Evolutionary conservation across 768 basidiomycete genomes (phyloP).

Genomic region (Thelephora aurantiotincta): DNA sequence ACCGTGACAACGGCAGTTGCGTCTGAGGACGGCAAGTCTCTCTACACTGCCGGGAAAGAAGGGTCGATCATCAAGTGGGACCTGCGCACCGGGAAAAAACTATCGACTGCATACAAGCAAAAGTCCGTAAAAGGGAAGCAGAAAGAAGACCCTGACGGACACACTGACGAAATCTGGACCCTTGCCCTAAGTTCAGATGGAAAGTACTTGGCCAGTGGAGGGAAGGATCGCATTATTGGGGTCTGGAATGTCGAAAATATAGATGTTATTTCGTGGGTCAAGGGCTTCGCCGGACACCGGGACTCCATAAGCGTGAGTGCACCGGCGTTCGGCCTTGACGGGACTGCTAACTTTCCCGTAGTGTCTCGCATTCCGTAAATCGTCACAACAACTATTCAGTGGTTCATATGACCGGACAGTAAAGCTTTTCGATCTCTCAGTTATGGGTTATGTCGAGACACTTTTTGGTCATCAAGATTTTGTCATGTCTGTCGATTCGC

Average conservation of each 20-base stretch:
- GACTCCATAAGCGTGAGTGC: constrained; percentile 54
- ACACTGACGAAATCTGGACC: constrained; percentile 74
- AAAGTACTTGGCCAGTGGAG: constrained; percentile 73
- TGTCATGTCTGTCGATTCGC: constrained; percentile 61
- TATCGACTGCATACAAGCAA: constrained; percentile 45
- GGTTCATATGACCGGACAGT: constrained; percentile 79
- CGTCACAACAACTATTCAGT: constrained; percentile 59
- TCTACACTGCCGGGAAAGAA: constrained; percentile 89
- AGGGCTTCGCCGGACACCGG: constrained; percentile 67
- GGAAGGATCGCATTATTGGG: constrained; percentile 68
- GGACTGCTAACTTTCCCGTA: constrained; percentile 20
- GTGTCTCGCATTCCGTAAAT: constrained; percentile 67
- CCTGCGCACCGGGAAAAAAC: constrained; percentile 45
- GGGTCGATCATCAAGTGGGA: constrained; percentile 84
- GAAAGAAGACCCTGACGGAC: constrained; percentile 41
- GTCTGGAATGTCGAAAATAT: constrained; percentile 70
- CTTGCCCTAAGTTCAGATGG: constrained; percentile 82
- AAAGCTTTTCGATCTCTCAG: constrained; percentile 72
- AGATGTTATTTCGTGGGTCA: constrained; percentile 47
- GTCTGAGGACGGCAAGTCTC: constrained; percentile 52
- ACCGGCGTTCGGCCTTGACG: constrained; percentile 22
- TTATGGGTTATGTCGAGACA: constrained; percentile 91
- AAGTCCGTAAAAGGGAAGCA: constrained; percentile 34
- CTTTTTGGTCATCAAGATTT: constrained; percentile 95
- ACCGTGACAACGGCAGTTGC: constrained; percentile 74